These are phyloP conservation scores for Zalaria obscura DNA, from an alignment of 2,329 filamentous ascomycete species.

Conservation along the genomic window DNA sequence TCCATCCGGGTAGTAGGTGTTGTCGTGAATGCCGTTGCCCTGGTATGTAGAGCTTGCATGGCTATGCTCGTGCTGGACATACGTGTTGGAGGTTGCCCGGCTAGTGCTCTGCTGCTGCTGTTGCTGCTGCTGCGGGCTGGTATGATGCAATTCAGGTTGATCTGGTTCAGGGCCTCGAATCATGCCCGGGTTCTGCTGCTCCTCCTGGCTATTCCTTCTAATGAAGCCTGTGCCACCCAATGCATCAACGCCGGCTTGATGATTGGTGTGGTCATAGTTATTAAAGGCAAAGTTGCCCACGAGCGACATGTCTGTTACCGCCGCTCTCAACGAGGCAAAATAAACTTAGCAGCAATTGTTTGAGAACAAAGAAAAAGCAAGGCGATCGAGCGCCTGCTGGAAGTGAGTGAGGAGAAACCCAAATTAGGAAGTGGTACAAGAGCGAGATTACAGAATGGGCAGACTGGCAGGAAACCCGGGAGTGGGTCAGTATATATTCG, in stretches of 20 bases:
- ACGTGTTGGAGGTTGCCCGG: background rate
- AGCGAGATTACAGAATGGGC: no score
- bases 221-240: constrained; percentile 15
- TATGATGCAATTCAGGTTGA: background rate
- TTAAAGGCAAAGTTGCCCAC: constrained; percentile 27
- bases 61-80: background rate
- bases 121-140: background rate
- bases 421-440: no score
- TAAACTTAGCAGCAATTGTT: no score
- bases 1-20: constrained; percentile 8
- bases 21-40: constrained; percentile 6
- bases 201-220: constrained; percentile 3
- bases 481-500: no score
- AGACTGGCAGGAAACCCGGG: no score
- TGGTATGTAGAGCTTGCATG: background rate
- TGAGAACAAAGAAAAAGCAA: no score
- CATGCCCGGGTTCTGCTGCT: background rate
- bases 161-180: background rate
- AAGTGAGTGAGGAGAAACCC: no score
- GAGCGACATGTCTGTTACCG: constrained; percentile 22
- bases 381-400: no score
- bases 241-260: constrained; percentile 20
- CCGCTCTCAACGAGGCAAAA: no score
- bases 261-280: constrained; percentile 26
- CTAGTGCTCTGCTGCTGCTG: background rate